Base-by-base conservation (phyloP, 176 grass and related monocot species). In the Lolium multiflorum region DNA sequence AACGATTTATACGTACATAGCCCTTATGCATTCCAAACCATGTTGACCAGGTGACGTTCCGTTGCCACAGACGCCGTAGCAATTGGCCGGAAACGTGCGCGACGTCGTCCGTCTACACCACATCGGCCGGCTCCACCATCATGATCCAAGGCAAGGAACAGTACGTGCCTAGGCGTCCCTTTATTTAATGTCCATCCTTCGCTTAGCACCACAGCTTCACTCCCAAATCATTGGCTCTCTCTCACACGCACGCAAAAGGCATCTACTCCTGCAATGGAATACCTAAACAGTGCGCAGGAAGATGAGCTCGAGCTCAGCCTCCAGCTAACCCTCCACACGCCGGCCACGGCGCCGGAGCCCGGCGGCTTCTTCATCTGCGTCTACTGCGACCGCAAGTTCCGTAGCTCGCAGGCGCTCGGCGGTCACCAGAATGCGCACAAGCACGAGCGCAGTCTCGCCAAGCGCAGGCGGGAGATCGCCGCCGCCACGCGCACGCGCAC, bases 341-440 rank as follows among this genome's bases (percentile, higher is more conserved):
- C 31, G 31, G 47, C 74, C 21, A 35, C 31, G 31, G 77, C 68
- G 0, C 89, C 94, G 39, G 89, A 91, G 83, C 96, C 69, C 1
- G 86, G 82, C 1, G 86, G 96, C 62, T 87, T 94, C 84, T 98
- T 98, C 88, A 60, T 91, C 59, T 98, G 96, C 90, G 91, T 83
- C 81, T 98, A 98, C 87, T 98, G 96, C 82, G 73, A 89, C 62
- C 87, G 86, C 63, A 95, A 94, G 89, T 99, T 99, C 84, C 70
- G 86, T 68, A 99, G 87, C 89, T 99, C 96, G 10, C 96, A 98
- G 79, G 96, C 96, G 14, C 90, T 98, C 6, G 96, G 96, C 10
- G 96, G 96, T 48, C 96, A 98, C 78, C 96, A 98, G 89, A 98
- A 98, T 59, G 96, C 96, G 22, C 96, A 98, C 91, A 98, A 98